phyloP scores from a whole-genome alignment of 805 yeast species.

The Teunomyces tritomae region DNA sequence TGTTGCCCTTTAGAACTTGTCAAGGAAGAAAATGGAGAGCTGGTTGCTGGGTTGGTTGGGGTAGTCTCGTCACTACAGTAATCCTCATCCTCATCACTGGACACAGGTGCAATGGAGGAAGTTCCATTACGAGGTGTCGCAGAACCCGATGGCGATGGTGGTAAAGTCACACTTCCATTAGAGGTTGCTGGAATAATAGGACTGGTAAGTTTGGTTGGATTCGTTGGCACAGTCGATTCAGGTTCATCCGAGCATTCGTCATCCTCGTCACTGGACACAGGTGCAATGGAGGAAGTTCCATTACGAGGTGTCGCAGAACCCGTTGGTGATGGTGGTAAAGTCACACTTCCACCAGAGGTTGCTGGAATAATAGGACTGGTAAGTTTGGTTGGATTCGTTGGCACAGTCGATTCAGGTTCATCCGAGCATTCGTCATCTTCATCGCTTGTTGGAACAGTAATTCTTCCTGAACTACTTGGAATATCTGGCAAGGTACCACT shows the following conservation, averaged over 20 bases:
- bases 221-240: background rate
- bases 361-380: background rate
- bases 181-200: background rate
- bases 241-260: slow-evolving; percentile 6
- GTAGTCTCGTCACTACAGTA: background rate
- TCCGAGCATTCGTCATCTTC: slow-evolving; percentile 6
- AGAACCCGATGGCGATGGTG: background rate
- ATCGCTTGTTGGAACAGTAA: slow-evolving; percentile 4
- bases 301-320: background rate
- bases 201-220: background rate
- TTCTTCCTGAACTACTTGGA: slow-evolving; percentile 4
- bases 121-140: background rate
- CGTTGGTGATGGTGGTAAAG: background rate
- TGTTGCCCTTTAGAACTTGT: no score
- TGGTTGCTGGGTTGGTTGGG: background rate
- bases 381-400: background rate
- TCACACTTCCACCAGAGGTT: background rate
- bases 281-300: background rate
- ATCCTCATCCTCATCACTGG: slow-evolving; percentile 12
- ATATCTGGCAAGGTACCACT: background rate
- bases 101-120: slow-evolving; percentile 2
- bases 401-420: background rate
- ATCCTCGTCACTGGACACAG: slow-evolving; percentile 6
- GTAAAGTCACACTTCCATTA: background rate
- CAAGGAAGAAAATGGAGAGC: background rate